A percentile compares a stretch with the other conserved stretches of the same genome.
These are phyloP conservation scores for Raddia distichophylla DNA, from an alignment of 176 grass and related monocot genomes.

Conservation along the genomic window DNA sequence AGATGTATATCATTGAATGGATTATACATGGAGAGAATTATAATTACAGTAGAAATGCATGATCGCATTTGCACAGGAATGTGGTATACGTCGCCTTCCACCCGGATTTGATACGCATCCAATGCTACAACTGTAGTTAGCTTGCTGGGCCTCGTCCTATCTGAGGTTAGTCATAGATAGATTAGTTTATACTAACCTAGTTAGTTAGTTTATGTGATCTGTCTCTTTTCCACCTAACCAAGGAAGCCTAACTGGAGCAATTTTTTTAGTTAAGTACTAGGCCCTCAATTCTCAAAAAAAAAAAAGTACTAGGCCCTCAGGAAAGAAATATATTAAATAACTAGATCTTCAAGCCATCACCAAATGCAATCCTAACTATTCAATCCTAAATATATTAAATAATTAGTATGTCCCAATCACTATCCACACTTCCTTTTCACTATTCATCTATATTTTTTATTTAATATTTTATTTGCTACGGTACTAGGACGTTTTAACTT, in stretches of 20 bases:
- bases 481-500: no score
- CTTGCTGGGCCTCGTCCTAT: conserved; percentile 34
- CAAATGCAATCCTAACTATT: no score
- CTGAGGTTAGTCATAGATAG: background rate
- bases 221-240: background rate
- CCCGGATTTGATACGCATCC: conserved; percentile 41
- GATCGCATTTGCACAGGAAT: conserved; percentile 16
- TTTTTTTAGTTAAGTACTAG: background rate
- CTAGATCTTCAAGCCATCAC: no score
- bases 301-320: no score
- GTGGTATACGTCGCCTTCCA: conserved; percentile 13
- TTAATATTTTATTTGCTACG: no score
- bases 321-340: background rate
- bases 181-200: conserved; percentile 34
- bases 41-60: background rate
- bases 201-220: background rate
- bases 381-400: no score
- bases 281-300: no score
- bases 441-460: no score
- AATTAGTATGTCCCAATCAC: no score
- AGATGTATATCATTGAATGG: background rate
- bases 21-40: background rate
- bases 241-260: background rate
- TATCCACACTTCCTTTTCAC: no score
- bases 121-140: conserved; percentile 25